phyloP scores from a whole-genome alignment of 106 monocot genomes.

The Dioscorea alata region DNA sequence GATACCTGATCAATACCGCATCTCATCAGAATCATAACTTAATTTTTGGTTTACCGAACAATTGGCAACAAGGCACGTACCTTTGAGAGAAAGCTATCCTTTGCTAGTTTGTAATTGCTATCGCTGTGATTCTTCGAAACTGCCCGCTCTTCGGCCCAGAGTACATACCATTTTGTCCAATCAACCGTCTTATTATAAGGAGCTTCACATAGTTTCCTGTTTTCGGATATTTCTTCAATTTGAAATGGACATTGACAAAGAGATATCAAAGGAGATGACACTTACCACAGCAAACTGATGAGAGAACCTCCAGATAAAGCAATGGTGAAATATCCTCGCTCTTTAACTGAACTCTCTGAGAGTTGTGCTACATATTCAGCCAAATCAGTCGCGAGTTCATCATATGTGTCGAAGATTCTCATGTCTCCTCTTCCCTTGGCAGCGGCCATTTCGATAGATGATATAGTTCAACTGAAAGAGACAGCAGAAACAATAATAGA shows the following conservation, averaged over 20 bases:
- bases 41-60: not conserved
- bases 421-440: constrained; percentile 19
- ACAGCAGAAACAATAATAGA: no score
- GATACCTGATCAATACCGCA: constrained; percentile 31
- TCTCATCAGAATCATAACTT: not conserved
- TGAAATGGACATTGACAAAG: not conserved
- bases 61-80: not conserved
- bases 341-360: not conserved
- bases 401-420: constrained; percentile 19
- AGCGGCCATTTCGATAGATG: not conserved
- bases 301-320: constrained; percentile 7
- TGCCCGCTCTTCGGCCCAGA: constrained; percentile 43
- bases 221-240: not conserved
- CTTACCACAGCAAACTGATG: not conserved
- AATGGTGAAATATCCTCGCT: constrained; percentile 5
- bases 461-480: no score
- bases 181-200: constrained; percentile 32
- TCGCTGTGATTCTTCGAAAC: constrained; percentile 33
- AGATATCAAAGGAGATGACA: not conserved
- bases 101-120: constrained; percentile 37
- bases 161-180: constrained; percentile 38
- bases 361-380: constrained; percentile 2
- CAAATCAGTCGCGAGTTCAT: constrained; percentile 24
- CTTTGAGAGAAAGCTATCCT: constrained; percentile 31
- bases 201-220: constrained; percentile 34